Conservation (phyloP, 2,329 filamentous ascomycete species). For the Ceratocystis destructans region DNA sequence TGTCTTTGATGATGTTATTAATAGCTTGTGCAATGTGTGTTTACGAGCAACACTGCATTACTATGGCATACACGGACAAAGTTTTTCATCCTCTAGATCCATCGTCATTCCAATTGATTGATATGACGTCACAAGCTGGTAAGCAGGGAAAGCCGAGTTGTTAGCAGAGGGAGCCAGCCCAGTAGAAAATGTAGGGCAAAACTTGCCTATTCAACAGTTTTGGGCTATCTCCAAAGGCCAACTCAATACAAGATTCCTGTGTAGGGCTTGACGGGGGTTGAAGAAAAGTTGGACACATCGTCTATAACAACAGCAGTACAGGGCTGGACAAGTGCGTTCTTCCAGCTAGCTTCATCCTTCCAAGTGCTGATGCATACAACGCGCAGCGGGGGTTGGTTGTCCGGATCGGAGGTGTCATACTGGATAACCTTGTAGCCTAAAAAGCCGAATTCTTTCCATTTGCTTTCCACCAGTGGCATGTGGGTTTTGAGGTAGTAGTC, state of each 20-base stretch:
- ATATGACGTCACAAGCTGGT: not conserved
- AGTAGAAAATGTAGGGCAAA: not conserved
- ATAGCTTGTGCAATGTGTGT: not conserved
- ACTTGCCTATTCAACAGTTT: not conserved
- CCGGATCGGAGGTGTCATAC: constrained; percentile 21
- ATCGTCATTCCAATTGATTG: not conserved
- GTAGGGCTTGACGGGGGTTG: constrained; percentile 16
- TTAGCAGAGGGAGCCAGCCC: not conserved
- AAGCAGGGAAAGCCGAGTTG: not conserved
- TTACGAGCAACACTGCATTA: not conserved
- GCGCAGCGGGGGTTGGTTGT: constrained; percentile 19
- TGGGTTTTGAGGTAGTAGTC: constrained; percentile 36
- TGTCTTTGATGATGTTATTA: not conserved
- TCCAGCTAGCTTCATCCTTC: constrained; percentile 23
- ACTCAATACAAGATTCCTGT: constrained; percentile 12
- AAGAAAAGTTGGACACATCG: constrained; percentile 27
- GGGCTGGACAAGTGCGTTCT: constrained; percentile 16
- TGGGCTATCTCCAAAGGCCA: not conserved
- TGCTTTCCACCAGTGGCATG: constrained; percentile 31
- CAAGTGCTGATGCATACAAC: constrained; percentile 26
- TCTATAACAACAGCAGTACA: constrained; percentile 22
- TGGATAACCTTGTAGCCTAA: constrained; percentile 27
- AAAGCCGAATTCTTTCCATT: constrained; percentile 31
- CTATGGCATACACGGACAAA: not conserved
- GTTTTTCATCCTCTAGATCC: not conserved